Evolutionary conservation across 2,329 filamentous ascomycete species (phyloP).

Genomic region (Neophaeococcomyces aloes): DNA sequence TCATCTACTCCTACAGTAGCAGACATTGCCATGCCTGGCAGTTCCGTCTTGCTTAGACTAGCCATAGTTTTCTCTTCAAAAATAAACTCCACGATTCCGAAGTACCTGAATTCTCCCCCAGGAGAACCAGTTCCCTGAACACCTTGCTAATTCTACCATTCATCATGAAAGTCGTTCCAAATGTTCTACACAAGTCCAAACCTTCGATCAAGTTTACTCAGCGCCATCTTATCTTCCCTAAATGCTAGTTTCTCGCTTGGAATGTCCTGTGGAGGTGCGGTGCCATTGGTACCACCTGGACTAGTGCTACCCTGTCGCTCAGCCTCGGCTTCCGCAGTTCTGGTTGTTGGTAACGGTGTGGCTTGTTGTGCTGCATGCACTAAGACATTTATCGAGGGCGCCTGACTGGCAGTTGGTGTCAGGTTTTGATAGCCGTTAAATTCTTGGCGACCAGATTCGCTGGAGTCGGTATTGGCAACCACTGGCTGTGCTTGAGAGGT

Average conservation of each 20-base stretch:
- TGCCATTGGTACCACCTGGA: constrained; percentile 23
- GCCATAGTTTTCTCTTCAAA: too few species aligned
- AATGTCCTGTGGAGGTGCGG: constrained; percentile 43
- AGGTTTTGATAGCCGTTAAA: constrained; percentile 18
- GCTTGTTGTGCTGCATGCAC: constrained; percentile 30
- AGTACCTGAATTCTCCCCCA: not conserved
- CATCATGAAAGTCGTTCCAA: not conserved
- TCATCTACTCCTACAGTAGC: too few species aligned
- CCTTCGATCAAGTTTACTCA: constrained; percentile 53
- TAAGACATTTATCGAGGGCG: constrained; percentile 45
- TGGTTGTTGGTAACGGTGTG: constrained; percentile 11
- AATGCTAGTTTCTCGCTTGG: constrained; percentile 48
- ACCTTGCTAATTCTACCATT: constrained; percentile 6
- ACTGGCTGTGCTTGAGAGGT: not conserved
- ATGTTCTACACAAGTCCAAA: constrained; percentile 29
- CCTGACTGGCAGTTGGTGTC: constrained; percentile 29
- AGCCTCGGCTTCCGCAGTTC: constrained; percentile 19
- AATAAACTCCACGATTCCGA: too few species aligned
- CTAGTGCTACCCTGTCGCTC: constrained; percentile 34
- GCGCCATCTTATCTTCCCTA: constrained; percentile 53
- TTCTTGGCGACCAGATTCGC: constrained; percentile 6
- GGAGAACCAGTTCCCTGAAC: constrained; percentile 1
- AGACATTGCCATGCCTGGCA: too few species aligned
- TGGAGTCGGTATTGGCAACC: not conserved
- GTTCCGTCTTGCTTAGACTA: too few species aligned